Evolutionary conservation across 2,329 filamentous ascomycete species (phyloP).

Genomic region (Arthrobotrys conoides): DNA sequence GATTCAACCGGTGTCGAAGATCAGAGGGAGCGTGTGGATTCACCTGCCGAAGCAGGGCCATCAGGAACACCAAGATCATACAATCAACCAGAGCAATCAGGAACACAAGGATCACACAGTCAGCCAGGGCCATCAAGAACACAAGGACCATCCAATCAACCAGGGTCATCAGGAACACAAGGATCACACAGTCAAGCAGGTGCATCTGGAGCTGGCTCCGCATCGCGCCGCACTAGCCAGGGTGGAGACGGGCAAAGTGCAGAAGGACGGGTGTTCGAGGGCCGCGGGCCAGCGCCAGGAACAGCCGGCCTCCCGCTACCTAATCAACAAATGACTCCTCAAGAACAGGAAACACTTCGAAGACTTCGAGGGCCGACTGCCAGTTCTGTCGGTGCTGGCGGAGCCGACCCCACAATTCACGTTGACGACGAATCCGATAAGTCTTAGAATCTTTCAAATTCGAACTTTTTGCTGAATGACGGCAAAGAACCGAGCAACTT

Average conservation of each 20-base stretch:
- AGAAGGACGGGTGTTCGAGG: conserved; percentile 14
- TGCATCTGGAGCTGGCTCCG: not conserved
- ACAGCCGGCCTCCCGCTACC: conserved; percentile 11
- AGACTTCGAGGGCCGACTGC: conserved; percentile 40
- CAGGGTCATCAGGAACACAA: conserved; percentile 3
- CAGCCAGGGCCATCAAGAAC: conserved; percentile 1
- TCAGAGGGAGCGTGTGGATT: not conserved
- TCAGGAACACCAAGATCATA: not conserved
- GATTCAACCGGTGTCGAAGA: not conserved
- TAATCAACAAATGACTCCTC: conserved; percentile 1
- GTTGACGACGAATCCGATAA: conserved; percentile 52
- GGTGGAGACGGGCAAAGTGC: conserved; percentile 1
- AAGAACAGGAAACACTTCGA: conserved; percentile 8
- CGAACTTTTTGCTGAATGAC: not conserved
- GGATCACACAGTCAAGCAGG: not conserved
- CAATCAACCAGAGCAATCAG: not conserved
- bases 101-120: not conserved
- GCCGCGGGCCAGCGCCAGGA: conserved; percentile 7
- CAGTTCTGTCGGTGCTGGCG: conserved; percentile 51
- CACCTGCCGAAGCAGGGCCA: not conserved
- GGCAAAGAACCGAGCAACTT: too few relatives aligned
- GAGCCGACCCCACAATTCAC: conserved; percentile 48
- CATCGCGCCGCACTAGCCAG: not conserved
- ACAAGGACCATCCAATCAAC: not conserved
- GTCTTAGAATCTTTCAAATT: conserved; percentile 18